A percentile compares a stretch with the other conserved stretches of the same genome.
These are phyloP conservation scores for Geosmithia putterillii DNA, from an alignment of 2,329 filamentous ascomycete species.

Conservation along the genomic window DNA sequence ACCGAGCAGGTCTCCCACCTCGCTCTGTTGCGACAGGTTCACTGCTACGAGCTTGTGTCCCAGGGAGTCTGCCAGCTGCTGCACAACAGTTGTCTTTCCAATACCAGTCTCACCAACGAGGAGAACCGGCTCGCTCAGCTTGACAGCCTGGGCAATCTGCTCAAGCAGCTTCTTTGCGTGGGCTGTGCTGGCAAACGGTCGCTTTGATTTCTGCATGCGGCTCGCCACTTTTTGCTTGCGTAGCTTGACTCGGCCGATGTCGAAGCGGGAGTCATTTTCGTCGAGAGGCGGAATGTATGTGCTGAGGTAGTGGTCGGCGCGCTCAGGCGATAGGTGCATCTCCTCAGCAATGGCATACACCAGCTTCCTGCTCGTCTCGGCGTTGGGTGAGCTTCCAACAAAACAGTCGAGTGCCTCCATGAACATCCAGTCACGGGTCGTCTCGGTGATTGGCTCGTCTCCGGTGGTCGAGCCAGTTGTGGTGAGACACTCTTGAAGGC, in stretches of 20 bases:
- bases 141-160: conserved; percentile 72
- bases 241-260: conserved; percentile 54
- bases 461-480: conserved; percentile 50
- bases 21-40: conserved; percentile 95
- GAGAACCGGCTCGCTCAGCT: conserved; percentile 75
- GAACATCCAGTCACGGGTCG: conserved; percentile 71
- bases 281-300: conserved; percentile 61
- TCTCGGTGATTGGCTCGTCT: conserved; percentile 60
- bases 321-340: conserved; percentile 74
- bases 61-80: conserved; percentile 75
- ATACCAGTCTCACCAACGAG: conserved; percentile 98
- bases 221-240: conserved; percentile 41
- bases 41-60: conserved; percentile 83
- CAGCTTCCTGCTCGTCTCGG: conserved; percentile 44
- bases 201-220: conserved; percentile 37
- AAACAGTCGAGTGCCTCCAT: conserved; percentile 92
- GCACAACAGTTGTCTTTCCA: conserved; percentile 92
- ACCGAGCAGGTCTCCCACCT: conserved; percentile 88
- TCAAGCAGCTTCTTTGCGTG: conserved; percentile 79
- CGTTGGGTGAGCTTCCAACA: conserved; percentile 63
- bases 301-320: conserved; percentile 64
- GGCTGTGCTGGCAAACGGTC: conserved; percentile 77
- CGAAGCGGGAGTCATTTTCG: conserved; percentile 43
- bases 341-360: conserved; percentile 68
- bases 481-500: conserved; percentile 55